phyloP scores from a whole-genome alignment of 345 rosid species.

The Sonneratia caseolaris region DNA sequence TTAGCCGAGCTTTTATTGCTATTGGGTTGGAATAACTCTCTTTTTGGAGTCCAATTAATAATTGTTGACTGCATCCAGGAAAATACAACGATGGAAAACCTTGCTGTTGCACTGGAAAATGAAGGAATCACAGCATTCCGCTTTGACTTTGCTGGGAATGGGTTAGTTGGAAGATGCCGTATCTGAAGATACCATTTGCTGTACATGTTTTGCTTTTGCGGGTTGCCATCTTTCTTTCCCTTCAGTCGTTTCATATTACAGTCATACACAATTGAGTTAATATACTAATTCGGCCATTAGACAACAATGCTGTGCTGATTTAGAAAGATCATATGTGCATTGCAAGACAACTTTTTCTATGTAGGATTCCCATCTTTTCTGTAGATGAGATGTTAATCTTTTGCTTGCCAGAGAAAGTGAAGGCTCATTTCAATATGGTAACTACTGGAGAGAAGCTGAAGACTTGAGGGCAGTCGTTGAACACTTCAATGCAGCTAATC shows the following conservation, averaged over 20 bases:
- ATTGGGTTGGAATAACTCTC: neutral
- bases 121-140: constrained; percentile 69
- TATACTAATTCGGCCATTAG: too few species aligned
- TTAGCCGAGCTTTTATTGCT: neutral
- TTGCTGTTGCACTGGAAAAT: constrained; percentile 55
- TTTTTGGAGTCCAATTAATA: neutral
- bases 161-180: constrained; percentile 24
- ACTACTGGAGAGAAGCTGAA: constrained; percentile 67
- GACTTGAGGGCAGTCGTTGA: constrained; percentile 16
- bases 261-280: neutral
- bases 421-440: constrained; percentile 64
- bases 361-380: neutral
- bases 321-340: neutral
- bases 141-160: constrained; percentile 81
- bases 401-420: constrained; percentile 59
- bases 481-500: constrained; percentile 8
- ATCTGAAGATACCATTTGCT: neutral
- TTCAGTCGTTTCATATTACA: neutral
- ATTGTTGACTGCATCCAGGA: constrained; percentile 26
- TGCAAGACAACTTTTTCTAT: neutral
- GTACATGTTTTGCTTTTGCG: neutral
- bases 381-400: neutral
- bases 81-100: constrained; percentile 34
- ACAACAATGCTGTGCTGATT: too few species aligned
- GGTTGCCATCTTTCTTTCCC: neutral